These are phyloP conservation scores for Penicillium goetzii DNA, from an alignment of 495 filamentous ascomycete species.

Conservation along the genomic window DNA sequence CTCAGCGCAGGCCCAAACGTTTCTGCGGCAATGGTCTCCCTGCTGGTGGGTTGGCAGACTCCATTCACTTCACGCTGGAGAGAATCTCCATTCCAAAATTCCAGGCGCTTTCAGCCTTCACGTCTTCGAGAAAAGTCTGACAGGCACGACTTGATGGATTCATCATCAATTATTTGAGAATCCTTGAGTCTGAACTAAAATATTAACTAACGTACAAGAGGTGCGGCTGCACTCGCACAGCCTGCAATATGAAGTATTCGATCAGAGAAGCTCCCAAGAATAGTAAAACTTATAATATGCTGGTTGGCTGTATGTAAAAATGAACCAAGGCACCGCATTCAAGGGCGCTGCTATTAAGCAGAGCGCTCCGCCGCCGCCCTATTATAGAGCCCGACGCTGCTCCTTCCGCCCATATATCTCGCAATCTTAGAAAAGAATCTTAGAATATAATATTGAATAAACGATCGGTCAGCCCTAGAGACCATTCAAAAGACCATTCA, in stretches of 20 bases:
- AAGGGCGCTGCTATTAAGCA: no score
- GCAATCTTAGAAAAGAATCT: no score
- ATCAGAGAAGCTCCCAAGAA: not conserved
- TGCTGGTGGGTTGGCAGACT: not conserved
- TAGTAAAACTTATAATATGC: no score
- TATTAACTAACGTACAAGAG: not conserved
- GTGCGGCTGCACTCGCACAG: not conserved
- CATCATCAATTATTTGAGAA: not conserved
- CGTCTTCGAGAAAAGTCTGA: not conserved
- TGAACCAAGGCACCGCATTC: no score
- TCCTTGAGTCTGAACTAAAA: not conserved
- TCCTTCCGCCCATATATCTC: no score
- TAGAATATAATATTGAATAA: no score
- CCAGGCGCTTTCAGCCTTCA: not conserved
- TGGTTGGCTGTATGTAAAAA: no score
- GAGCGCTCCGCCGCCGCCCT: no score
- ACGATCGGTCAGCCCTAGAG: no score
- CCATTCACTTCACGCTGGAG: not conserved
- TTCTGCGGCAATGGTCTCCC: not conserved
- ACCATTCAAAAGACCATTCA: no score
- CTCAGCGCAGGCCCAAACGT: not conserved
- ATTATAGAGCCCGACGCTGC: no score
- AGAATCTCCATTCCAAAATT: not conserved
- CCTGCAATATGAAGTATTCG: not conserved
- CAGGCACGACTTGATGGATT: not conserved